phyloP scores from a whole-genome alignment of 768 basidiomycete genomes.

The Leccinum incarnatum region DNA sequence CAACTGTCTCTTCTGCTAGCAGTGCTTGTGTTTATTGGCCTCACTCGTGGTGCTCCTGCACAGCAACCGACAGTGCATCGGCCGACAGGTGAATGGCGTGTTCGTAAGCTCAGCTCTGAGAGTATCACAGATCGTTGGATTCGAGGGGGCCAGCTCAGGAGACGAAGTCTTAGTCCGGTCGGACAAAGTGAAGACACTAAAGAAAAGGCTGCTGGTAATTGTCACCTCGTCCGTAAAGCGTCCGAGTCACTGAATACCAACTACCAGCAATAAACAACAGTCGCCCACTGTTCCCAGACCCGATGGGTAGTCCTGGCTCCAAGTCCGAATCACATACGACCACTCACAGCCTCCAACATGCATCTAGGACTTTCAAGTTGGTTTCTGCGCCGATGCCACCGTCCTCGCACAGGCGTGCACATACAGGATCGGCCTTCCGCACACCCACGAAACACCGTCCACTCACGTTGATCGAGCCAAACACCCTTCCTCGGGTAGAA shows the following conservation, averaged over 20 bases:
- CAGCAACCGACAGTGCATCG: conserved; percentile 9
- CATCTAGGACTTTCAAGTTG: not conserved
- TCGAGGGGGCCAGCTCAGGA: conserved; percentile 20
- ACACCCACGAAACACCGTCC: conserved; percentile 24
- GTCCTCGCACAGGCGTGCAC: conserved; percentile 8
- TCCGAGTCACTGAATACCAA: not conserved
- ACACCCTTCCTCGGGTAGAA: conserved; percentile 22
- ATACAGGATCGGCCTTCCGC: conserved; percentile 10
- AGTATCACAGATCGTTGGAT: conserved; percentile 44
- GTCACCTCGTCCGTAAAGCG: not conserved
- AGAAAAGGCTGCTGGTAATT: conserved; percentile 15
- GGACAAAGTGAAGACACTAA: conserved; percentile 11
- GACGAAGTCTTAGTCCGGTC: conserved; percentile 34
- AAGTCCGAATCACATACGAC: not conserved
- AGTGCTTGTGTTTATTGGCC: conserved; percentile 81
- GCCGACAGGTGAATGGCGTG: conserved; percentile 53
- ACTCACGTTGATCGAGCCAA: conserved; percentile 17
- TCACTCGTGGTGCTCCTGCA: conserved; percentile 69
- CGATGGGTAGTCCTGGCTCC: not conserved
- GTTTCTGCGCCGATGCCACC: not conserved
- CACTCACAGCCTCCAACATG: not conserved
- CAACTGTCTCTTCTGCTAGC: conserved; percentile 82
- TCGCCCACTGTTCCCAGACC: not conserved
- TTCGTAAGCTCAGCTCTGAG: conserved; percentile 54
- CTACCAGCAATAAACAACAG: not conserved